phyloP scores from a whole-genome alignment of 805 yeast species.

The Cyberlindnera veronae region DNA sequence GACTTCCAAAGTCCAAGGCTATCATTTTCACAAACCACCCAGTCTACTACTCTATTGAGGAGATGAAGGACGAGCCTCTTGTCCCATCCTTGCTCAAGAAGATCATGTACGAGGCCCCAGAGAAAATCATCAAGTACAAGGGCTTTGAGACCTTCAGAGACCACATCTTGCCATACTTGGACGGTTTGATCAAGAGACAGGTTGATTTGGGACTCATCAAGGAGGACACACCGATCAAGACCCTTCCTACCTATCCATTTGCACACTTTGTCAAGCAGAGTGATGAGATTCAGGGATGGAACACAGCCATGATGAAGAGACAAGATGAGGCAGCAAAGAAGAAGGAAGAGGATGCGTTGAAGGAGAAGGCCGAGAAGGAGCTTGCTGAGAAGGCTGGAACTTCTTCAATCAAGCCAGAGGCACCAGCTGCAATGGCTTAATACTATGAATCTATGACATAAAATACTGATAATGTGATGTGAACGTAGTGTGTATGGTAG shows the following conservation, averaged over 20 bases:
- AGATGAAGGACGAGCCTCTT: slow-evolving; percentile 77
- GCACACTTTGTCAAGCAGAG: slow-evolving; percentile 45
- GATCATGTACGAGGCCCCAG: slow-evolving; percentile 64
- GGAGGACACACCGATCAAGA: slow-evolving; percentile 54
- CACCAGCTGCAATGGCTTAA: slow-evolving; percentile 2
- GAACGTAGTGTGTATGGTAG: no score
- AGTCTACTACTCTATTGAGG: slow-evolving; percentile 72
- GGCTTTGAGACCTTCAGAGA: slow-evolving; percentile 56
- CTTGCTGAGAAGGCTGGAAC: slow-evolving; percentile 1
- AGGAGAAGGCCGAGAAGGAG: slow-evolving; percentile 4
- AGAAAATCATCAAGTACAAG: slow-evolving; percentile 60
- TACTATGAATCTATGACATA: no score
- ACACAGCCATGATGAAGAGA: slow-evolving; percentile 27
- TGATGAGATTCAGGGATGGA: slow-evolving; percentile 41
- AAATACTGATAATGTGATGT: no score
- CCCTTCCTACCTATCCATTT: slow-evolving; percentile 61
- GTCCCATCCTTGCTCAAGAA: slow-evolving; percentile 64
- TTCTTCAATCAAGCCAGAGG: slow-evolving; percentile 4
- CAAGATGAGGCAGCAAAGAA: slow-evolving; percentile 19
- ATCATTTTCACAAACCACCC: slow-evolving; percentile 76
- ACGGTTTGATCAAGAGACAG: slow-evolving; percentile 55
- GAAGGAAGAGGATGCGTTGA: slow-evolving; percentile 9
- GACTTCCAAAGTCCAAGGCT: slow-evolving; percentile 61
- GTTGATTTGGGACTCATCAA: slow-evolving; percentile 50
- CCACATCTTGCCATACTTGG: slow-evolving; percentile 56